Percentiles rank a stretch among this genome's conserved stretches.
These are phyloP conservation scores for Tardiomyces blankii DNA, from an alignment of 1,139 yeast species.

Conservation along the genomic window DNA sequence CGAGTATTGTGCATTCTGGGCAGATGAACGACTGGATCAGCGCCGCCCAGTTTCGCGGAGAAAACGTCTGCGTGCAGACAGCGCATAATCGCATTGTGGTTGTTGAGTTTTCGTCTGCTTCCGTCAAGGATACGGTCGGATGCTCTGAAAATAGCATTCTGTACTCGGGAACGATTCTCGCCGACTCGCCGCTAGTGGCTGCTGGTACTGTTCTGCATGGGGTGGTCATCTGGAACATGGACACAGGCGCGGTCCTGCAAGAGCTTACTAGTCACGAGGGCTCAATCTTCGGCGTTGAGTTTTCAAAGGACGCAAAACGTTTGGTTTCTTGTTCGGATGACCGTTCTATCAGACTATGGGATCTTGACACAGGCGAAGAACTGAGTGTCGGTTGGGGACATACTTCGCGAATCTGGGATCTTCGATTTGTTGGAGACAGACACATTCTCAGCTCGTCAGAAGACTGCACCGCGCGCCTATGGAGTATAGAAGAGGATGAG, in stretches of 20 bases:
- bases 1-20: slow-evolving; percentile 6
- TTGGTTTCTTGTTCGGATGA: slow-evolving; percentile 88
- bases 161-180: slow-evolving; percentile 49
- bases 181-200: slow-evolving; percentile 38
- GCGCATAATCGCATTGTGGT: slow-evolving; percentile 68
- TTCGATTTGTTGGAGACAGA: slow-evolving; percentile 41
- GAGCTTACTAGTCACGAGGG: slow-evolving; percentile 74
- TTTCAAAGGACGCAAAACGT: slow-evolving; percentile 44
- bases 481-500: slow-evolving; percentile 36
- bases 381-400: slow-evolving; percentile 93
- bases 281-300: slow-evolving; percentile 71
- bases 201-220: slow-evolving; percentile 95
- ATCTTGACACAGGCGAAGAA: slow-evolving; percentile 39
- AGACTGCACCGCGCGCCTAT: slow-evolving; percentile 77
- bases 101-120: slow-evolving; percentile 28
- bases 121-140: slow-evolving; percentile 32
- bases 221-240: slow-evolving; percentile 54
- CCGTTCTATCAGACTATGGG: slow-evolving; percentile 73
- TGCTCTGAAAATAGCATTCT: slow-evolving; percentile 72
- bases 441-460: slow-evolving; percentile 64
- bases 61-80: slow-evolving; percentile 44
- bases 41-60: slow-evolving; percentile 38
- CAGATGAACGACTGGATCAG: slow-evolving; percentile 67
- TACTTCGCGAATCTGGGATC: slow-evolving; percentile 84
- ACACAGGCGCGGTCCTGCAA: slow-evolving; percentile 36